Conservation (phyloP, 1,284 basidiomycete species). For the Leccinum angustisporum region DNA sequence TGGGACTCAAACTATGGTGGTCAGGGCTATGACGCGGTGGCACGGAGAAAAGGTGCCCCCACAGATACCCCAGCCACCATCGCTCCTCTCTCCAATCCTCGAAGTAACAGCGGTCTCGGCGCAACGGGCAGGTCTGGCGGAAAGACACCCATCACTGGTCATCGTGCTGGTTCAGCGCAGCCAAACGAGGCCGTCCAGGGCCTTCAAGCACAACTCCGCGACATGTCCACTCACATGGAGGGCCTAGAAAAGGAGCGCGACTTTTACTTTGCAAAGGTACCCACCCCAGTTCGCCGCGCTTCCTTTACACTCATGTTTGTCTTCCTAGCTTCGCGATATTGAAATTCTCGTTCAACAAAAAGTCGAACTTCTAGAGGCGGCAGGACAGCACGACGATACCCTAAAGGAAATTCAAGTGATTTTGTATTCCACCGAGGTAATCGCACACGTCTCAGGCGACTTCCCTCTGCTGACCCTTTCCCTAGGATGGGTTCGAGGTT, state of each 20-base stretch:
- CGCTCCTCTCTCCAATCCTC: conserved; percentile 54
- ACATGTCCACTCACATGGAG: conserved; percentile 82
- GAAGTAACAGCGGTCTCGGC: conserved; percentile 39
- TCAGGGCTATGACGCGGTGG: conserved; percentile 86
- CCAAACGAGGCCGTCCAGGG: conserved; percentile 61
- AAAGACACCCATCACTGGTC: conserved; percentile 67
- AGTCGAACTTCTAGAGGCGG: conserved; percentile 57
- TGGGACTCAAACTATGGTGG: conserved; percentile 95
- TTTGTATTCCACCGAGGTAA: conserved; percentile 91
- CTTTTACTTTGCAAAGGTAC: conserved; percentile 96
- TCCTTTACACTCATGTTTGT: conserved; percentile 9
- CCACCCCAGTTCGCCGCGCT: conserved; percentile 23
- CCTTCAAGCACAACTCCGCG: conserved; percentile 78
- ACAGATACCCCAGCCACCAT: conserved; percentile 77
- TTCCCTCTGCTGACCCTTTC: conserved; percentile 11
- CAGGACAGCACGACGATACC: conserved; percentile 65
- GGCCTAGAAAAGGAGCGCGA: conserved; percentile 93
- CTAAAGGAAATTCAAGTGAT: conserved; percentile 90
- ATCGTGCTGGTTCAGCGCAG: conserved; percentile 59
- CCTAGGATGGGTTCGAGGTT: conserved; percentile 71
- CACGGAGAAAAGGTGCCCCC: conserved; percentile 73
- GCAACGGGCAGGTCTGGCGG: conserved; percentile 54
- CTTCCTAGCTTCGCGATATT: conserved; percentile 82
- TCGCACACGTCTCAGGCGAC: conserved; percentile 20
- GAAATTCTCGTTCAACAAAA: conserved; percentile 89